Evolutionary conservation across 352 stramenopile species (phyloP), one percentile per base, ranked within the genome.

Genomic region (Phytophthora brassicae): DNA sequence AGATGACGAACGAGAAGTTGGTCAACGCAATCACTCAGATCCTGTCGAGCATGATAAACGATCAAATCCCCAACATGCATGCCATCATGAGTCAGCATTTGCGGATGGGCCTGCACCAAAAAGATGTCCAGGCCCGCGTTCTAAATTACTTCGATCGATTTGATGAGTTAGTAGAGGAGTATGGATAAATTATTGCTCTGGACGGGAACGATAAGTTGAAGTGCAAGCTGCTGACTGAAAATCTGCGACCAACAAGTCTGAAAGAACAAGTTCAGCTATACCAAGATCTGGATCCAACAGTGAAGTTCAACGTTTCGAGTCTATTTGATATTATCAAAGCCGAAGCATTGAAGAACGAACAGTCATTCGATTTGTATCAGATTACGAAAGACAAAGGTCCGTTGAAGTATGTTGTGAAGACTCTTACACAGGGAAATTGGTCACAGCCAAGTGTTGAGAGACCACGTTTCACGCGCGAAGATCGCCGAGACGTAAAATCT

Each of bases 91-190:
- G 23, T 31, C 51, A 48, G 13, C 36, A 58, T 13, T 13, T 50
- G 17, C 48, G 26, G 38, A 58, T 60, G 39, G 41, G 51, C 9
- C 7, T 60, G 1, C n/a, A 16, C 0, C 52, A 60, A 20, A 60
- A 44, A 12, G 17, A 42, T 43, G 39, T 60, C 1, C 50, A 51
- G 29, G 52, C 47, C 9, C 17, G 29, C 0, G 7, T 43, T 3
- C 9, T 60, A 41, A 50, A 60, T 24, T 51, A 35, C 28, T 43
- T 60, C 19, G 41, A 60, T 29, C 29, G 20, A 0, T 50, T 59
- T 38, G 41, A 60, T 19, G 52, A 60, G n/a, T 6, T 51, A 12
- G 19, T 60, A 24, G 39, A 60, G 8, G 26, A 35, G 14, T 41
- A 59, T 58, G 50, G 38, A 1, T 33, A 43, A 13, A 46, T 36